phyloP scores from a whole-genome alignment of 2,329 filamentous ascomycete species.

The Fusarium oligoseptatum region DNA sequence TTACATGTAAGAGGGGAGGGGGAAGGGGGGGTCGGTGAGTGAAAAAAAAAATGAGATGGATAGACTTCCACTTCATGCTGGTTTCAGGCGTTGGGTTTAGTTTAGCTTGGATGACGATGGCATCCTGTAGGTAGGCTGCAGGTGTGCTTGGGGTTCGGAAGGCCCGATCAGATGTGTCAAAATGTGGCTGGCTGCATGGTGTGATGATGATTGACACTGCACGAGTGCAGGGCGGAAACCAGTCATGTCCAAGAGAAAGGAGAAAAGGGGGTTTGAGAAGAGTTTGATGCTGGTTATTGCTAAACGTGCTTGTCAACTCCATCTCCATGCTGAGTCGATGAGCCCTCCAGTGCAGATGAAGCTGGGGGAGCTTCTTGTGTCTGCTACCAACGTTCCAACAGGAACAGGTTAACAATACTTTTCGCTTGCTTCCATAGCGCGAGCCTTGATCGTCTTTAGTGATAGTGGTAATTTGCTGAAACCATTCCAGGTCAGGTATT shows the following conservation, averaged over 20 bases:
- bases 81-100: conserved; percentile 26
- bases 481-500: not conserved
- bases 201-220: conserved; percentile 1
- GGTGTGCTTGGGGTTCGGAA: not conserved
- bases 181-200: conserved; percentile 12
- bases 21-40: not conserved
- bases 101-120: not conserved
- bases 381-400: not conserved
- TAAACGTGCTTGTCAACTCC: not conserved
- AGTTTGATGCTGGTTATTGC: not conserved
- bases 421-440: not conserved
- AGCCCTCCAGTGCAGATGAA: not conserved
- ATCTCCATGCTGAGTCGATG: not conserved
- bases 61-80: conserved; percentile 9
- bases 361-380: not conserved
- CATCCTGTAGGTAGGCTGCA: not conserved
- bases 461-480: not conserved
- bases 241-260: not conserved
- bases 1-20: not conserved
- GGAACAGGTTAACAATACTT: not conserved
- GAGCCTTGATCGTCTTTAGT: not conserved
- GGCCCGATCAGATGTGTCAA: not conserved
- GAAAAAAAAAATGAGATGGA: conserved; percentile 13
- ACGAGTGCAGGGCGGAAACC: not conserved
- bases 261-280: not conserved